Evolutionary conservation across 139 green algal genomes (phyloP).

Genomic region (Asterochloris erici): DNA sequence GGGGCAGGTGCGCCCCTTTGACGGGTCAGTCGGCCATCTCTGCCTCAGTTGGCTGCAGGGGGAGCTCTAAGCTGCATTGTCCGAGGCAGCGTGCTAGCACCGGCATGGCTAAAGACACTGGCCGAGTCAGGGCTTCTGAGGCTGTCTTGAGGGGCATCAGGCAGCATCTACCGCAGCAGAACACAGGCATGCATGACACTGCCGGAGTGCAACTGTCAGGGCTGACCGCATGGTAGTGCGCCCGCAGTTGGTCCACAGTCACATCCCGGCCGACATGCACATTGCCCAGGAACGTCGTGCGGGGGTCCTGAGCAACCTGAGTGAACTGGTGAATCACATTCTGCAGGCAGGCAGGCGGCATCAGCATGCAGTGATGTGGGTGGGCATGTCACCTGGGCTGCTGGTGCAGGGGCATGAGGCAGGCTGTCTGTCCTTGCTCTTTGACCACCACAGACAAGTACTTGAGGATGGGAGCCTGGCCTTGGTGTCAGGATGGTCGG

Average conservation of each 20-base stretch:
- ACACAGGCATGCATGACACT: not conserved
- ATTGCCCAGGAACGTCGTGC: slow-evolving; percentile 79
- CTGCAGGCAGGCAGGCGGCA: slow-evolving; percentile 36
- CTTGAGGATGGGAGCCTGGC: slow-evolving; percentile 6
- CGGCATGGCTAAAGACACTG: too few species aligned
- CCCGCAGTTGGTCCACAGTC: slow-evolving; percentile 59
- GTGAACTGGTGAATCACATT: slow-evolving; percentile 91
- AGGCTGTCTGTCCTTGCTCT: not conserved
- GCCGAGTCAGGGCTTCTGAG: too few species aligned
- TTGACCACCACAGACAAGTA: not conserved
- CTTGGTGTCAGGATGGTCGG: slow-evolving; percentile 96
- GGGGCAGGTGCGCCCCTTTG: too few species aligned
- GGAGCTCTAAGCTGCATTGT: not conserved
- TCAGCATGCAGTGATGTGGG: not conserved
- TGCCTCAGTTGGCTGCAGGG: too few species aligned
- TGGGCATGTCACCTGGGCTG: not conserved
- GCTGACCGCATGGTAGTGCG: slow-evolving; percentile 69
- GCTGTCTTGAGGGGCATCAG: too few species aligned
- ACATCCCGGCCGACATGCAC: slow-evolving; percentile 73
- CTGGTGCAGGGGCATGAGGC: not conserved
- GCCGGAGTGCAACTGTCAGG: not conserved
- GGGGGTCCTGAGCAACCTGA: slow-evolving; percentile 40
- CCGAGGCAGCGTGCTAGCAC: too few species aligned
- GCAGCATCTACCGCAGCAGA: too few species aligned
- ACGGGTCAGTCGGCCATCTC: too few species aligned